phyloP scores from a whole-genome alignment of 495 filamentous ascomycete genomes.

The Daldinia decipiens region DNA sequence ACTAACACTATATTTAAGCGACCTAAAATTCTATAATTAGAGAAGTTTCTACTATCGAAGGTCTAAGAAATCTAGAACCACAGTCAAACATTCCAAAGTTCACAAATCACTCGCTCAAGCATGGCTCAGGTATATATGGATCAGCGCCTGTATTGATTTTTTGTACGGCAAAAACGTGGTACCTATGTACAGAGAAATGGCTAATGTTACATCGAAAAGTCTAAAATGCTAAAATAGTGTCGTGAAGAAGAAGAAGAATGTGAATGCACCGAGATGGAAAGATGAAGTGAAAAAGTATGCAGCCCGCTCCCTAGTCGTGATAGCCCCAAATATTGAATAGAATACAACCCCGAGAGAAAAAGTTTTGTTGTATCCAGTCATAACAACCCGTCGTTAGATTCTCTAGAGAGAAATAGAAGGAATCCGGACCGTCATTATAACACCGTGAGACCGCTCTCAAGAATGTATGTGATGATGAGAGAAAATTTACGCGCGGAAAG shows the following conservation, averaged over 20 bases:
- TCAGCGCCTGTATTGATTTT: conserved; percentile 6
- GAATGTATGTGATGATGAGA: conserved; percentile 4
- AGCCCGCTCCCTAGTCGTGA: background rate
- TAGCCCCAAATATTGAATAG: background rate
- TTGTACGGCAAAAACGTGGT: conserved; percentile 7
- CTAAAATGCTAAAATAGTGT: conserved; percentile 8
- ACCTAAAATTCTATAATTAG: too few species aligned
- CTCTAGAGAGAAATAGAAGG: background rate
- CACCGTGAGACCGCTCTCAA: conserved; percentile 5
- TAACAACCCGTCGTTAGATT: conserved; percentile 8
- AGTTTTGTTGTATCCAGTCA: conserved; percentile 10
- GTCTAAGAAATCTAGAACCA: too few species aligned
- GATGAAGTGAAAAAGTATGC: conserved; percentile 12
- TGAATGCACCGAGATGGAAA: background rate
- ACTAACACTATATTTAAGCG: background rate
- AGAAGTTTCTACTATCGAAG: too few species aligned
- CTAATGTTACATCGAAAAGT: conserved; percentile 12
- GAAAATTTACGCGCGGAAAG: conserved; percentile 45
- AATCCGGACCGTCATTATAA: conserved; percentile 4
- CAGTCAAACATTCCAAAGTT: background rate
- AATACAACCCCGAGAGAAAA: background rate
- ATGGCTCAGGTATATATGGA: background rate
- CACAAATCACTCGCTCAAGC: background rate
- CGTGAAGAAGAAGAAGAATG: conserved; percentile 2
- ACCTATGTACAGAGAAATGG: conserved; percentile 9